Evolutionary conservation across 116 monocot species (phyloP), one percentile per base, ranked within the genome.

Genomic region (Zostera marina): DNA sequence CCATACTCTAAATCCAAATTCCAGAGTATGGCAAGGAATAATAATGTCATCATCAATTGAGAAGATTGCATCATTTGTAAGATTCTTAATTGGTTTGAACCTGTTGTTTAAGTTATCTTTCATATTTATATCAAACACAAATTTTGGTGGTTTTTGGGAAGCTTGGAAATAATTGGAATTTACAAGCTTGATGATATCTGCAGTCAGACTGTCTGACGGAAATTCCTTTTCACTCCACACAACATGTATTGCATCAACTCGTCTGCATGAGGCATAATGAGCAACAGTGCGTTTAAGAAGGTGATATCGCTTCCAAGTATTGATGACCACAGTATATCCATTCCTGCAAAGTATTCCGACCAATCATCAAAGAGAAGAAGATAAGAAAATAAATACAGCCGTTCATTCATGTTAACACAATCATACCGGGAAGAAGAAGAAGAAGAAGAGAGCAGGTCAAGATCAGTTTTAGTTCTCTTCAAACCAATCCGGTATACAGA

Each of bases 41-140:
- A 88, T 63, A 40, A 83, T 71, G 65, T 88, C 82, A 68, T 88
- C 88, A 66, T 88, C 88, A 41, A 88, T 48, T 7, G 88, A 88
- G 66, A 82, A 82, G 8, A 88, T 54, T 0, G 83, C 82, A 51
- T 83, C 88, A 44, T n/a, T 79, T 48, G 19, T 62, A 38, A 77
- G 68, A 24, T 75, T 64, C 15, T 47, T 23, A 9, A 83, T 75
- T 39, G 64, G 69, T 57, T 83, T 82, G 44, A 88, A 88, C 55
- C 88, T 77, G 43, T 88, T 88, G 41, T 88, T 88, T 63, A 88
- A 53, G 54, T 66, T 83, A 63, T 88, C 76, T 42, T 83, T 80
- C 44, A 65, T 53, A 43, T 83, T 77, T 59, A 88, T 25, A 48
- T 80, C 73, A 41, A 88, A 79, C 49, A 56, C 68, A 38, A 80